Evolutionary conservation across 495 filamentous ascomycete genomes (phyloP).

Genomic region (Trichoderma erinaceum): DNA sequence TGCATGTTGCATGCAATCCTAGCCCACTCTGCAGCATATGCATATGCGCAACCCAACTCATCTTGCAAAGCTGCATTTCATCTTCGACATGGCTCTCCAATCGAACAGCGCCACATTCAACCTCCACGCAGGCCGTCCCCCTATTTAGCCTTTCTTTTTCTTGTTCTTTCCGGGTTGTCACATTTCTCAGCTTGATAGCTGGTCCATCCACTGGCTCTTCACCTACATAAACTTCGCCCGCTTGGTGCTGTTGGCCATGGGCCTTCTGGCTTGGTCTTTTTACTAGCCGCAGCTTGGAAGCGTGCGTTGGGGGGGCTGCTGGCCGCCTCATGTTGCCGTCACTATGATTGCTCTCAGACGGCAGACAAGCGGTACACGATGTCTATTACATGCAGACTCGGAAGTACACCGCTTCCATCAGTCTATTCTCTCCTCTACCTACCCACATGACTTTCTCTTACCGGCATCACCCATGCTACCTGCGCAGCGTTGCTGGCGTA

Average conservation of each 20-base stretch:
- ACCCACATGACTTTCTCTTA: not conserved
- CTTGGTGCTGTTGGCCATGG: not conserved
- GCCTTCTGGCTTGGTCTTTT: not conserved
- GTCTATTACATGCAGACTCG: not conserved
- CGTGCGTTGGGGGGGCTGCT: not conserved
- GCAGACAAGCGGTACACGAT: not conserved
- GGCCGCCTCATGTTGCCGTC: not conserved
- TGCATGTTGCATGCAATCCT: conserved; percentile 11
- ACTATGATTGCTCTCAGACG: not conserved
- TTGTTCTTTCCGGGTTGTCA: not conserved
- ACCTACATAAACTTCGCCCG: not conserved
- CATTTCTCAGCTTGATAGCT: not conserved
- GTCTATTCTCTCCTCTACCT: not conserved
- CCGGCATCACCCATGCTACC: not conserved
- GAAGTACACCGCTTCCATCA: not conserved
- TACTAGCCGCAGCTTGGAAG: too few species aligned
- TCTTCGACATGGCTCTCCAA: not conserved
- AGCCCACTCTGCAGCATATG: not conserved
- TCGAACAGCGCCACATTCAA: not conserved
- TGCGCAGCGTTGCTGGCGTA: not conserved
- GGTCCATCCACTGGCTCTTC: not conserved
- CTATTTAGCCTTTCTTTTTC: not conserved
- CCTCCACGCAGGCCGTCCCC: not conserved
- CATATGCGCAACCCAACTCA: conserved; percentile 4
- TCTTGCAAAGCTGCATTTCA: not conserved